These are phyloP conservation scores for Fusarium sp. DNA, from an alignment of 2,329 filamentous ascomycete genomes.

Conservation along the genomic window DNA sequence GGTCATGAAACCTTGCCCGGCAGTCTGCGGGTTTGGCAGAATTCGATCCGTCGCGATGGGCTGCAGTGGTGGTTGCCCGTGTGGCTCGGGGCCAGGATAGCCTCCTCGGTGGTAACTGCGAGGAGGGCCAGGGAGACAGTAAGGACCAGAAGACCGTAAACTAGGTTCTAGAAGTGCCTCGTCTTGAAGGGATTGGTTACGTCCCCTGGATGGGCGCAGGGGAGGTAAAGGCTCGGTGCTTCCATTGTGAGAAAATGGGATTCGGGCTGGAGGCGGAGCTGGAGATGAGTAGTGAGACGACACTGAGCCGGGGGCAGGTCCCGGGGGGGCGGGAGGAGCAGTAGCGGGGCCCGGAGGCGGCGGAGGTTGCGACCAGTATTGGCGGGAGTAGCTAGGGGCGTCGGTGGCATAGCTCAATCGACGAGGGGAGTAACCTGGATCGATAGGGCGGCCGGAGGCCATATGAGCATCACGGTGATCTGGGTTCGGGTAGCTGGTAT, in stretches of 20 bases:
- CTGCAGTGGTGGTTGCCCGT: constrained; percentile 46
- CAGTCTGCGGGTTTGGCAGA: constrained; percentile 51
- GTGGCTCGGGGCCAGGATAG: constrained; percentile 49
- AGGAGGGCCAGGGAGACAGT: constrained; percentile 49
- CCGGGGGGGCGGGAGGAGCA: constrained; percentile 29
- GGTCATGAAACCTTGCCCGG: constrained; percentile 50
- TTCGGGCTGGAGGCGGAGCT: constrained; percentile 47
- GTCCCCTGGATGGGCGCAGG: constrained; percentile 53
- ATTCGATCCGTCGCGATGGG: constrained; percentile 50
- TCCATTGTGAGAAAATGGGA: constrained; percentile 52
- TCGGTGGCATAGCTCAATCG: constrained; percentile 51
- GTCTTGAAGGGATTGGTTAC: constrained; percentile 51
- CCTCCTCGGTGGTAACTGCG: constrained; percentile 49
- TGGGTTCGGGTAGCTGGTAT: constrained; percentile 45
- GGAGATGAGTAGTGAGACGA: constrained; percentile 46
- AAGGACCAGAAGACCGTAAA: constrained; percentile 49
- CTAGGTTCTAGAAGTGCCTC: constrained; percentile 50
- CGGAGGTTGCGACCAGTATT: constrained; percentile 52
- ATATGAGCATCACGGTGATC: constrained; percentile 49
- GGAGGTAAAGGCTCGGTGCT: constrained; percentile 54
- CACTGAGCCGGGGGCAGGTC: constrained; percentile 34
- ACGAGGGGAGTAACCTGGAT: constrained; percentile 49
- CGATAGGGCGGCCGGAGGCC: constrained; percentile 48
- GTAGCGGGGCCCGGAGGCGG: constrained; percentile 43
- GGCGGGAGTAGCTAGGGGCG: constrained; percentile 46